Evolutionary conservation across 805 yeast species (phyloP).

Genomic region (Yamadazyma takamatsuzukensis): DNA sequence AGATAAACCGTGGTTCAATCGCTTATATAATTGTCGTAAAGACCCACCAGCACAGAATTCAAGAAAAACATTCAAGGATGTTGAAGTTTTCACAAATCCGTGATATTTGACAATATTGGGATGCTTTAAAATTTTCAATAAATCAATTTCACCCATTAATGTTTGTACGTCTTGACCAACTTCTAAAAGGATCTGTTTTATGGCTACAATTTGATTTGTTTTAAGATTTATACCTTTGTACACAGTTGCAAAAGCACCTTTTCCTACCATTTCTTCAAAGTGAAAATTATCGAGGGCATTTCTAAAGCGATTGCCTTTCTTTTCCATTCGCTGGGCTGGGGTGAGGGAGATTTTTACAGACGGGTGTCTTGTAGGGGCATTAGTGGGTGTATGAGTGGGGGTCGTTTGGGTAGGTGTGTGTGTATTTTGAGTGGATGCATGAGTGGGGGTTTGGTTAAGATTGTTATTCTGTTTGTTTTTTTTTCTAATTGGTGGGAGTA

Average conservation of each 20-base stretch:
- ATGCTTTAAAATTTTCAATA: constrained; percentile 61
- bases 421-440: not conserved
- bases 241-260: constrained; percentile 90
- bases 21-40: constrained; percentile 48
- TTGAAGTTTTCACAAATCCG: constrained; percentile 57
- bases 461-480: not conserved
- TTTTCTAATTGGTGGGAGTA: not conserved
- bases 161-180: constrained; percentile 41
- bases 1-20: constrained; percentile 48
- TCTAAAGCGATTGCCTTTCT: constrained; percentile 32
- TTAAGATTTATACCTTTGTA: constrained; percentile 66
- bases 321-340: constrained; percentile 51
- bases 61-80: constrained; percentile 53
- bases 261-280: constrained; percentile 67
- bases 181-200: constrained; percentile 69
- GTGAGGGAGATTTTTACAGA: constrained; percentile 42
- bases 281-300: constrained; percentile 48
- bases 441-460: not conserved
- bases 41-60: constrained; percentile 68
- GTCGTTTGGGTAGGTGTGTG: constrained; percentile 9
- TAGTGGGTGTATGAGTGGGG: constrained; percentile 16
- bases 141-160: constrained; percentile 64
- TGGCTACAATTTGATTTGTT: constrained; percentile 70
- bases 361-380: constrained; percentile 20
- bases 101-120: constrained; percentile 65